These are phyloP conservation scores for Bryoerythrophyllum caledonicum DNA, from an alignment of 225 moss, liverwort and hornwort species.

Conservation along the genomic window DNA sequence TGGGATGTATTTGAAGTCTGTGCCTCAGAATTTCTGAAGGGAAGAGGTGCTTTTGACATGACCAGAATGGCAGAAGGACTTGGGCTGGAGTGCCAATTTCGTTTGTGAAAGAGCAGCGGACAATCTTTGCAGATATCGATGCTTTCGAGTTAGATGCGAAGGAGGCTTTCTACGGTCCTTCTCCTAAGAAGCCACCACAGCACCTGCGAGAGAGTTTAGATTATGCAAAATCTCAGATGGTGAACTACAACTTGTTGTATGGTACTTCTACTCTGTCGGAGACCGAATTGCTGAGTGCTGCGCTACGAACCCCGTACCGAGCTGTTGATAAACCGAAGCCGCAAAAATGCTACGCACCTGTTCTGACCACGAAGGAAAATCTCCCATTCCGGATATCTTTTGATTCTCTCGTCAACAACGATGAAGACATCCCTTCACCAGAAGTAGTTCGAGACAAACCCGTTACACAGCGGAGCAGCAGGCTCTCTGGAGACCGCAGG, in stretches of 20 bases:
- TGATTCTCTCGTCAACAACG: conserved; percentile 15
- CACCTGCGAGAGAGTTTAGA: conserved; percentile 49
- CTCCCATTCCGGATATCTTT: conserved; percentile 25
- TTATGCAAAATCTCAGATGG: conserved; percentile 44
- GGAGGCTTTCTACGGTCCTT: conserved; percentile 58
- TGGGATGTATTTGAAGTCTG: background rate
- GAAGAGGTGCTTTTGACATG: conserved; percentile 24
- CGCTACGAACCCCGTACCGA: conserved; percentile 62
- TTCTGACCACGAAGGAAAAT: conserved; percentile 12
- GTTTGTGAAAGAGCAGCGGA: conserved; percentile 79
- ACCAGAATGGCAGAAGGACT: conserved; percentile 57
- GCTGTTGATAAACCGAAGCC: conserved; percentile 20
- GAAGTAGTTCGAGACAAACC: conserved; percentile 56
- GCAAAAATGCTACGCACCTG: conserved; percentile 16
- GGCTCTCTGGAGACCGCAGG: conserved; percentile 36
- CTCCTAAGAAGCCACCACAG: conserved; percentile 41
- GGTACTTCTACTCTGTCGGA: conserved; percentile 36
- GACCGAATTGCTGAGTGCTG: conserved; percentile 67
- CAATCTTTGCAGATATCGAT: conserved; percentile 88
- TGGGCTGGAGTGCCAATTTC: conserved; percentile 66
- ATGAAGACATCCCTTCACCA: conserved; percentile 34
- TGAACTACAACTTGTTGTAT: conserved; percentile 28
- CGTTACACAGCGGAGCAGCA: conserved; percentile 39
- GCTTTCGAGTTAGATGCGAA: conserved; percentile 86
- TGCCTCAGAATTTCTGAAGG: conserved; percentile 12